Evolutionary conservation across 2,329 filamentous ascomycete genomes (phyloP).

Genomic region (Exserohilum rostratum): DNA sequence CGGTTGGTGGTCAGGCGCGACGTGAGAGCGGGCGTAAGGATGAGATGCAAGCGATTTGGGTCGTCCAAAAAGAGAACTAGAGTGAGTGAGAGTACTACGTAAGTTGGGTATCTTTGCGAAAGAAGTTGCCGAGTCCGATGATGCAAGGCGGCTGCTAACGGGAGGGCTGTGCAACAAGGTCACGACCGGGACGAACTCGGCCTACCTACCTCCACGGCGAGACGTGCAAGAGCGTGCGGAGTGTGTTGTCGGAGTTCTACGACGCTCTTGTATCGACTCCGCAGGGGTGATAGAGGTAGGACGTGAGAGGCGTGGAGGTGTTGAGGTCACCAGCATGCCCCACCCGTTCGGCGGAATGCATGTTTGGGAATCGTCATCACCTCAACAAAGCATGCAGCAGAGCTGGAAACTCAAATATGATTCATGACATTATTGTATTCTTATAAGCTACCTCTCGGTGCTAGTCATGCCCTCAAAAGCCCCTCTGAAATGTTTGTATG

Average conservation of each 20-base stretch:
- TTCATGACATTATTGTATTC: slow-evolving; percentile 7
- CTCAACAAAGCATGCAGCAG: slow-evolving; percentile 2
- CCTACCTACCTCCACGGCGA: slow-evolving; percentile 23
- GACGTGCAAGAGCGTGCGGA: slow-evolving; percentile 37
- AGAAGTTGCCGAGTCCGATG: slow-evolving; percentile 12
- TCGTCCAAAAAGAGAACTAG: slow-evolving; percentile 1
- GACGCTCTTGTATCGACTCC: slow-evolving; percentile 36
- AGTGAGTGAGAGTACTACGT: neutral
- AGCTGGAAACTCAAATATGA: slow-evolving; percentile 2
- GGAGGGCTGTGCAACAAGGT: slow-evolving; percentile 12
- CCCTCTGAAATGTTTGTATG: slow-evolving; percentile 46
- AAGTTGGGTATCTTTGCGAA: neutral
- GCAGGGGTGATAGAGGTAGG: neutral
- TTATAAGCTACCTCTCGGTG: slow-evolving; percentile 1
- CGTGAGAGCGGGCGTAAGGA: neutral
- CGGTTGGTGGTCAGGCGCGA: neutral
- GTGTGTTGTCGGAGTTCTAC: slow-evolving; percentile 15
- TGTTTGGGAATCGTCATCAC: slow-evolving; percentile 16
- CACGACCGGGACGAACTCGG: slow-evolving; percentile 14
- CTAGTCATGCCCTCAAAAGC: slow-evolving; percentile 3
- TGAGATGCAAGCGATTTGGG: neutral
- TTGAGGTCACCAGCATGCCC: slow-evolving; percentile 24
- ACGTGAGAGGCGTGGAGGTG: slow-evolving; percentile 1
- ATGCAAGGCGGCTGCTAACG: slow-evolving; percentile 9
- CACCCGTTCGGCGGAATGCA: slow-evolving; percentile 18